A percentile compares a stretch with the other conserved stretches of the same genome.
phyloP scores from a whole-genome alignment of 164 flowering plant species.

The Magnolia kwangsiensis region DNA sequence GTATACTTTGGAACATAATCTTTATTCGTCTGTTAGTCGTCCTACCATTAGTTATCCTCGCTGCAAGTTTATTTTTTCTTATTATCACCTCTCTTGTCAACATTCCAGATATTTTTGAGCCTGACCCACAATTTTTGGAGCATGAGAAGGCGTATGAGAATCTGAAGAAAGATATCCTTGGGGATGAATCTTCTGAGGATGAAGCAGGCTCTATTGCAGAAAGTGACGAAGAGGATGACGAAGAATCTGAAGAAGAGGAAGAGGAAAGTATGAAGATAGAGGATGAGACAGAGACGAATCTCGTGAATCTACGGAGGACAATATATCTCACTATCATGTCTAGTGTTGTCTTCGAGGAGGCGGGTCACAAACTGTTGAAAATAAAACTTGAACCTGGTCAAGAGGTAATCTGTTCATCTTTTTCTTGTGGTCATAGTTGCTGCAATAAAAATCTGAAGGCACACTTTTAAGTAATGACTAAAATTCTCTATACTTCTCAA shows the following conservation, averaged over 20 bases:
- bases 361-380: constrained; percentile 91
- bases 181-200: constrained; percentile 63
- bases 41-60: neutral
- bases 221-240: constrained; percentile 41
- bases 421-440: neutral
- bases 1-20: constrained; percentile 27
- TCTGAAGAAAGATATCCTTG: constrained; percentile 55
- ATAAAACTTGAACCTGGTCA: constrained; percentile 98
- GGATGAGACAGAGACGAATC: constrained; percentile 97
- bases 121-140: constrained; percentile 58
- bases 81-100: constrained; percentile 3
- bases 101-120: constrained; percentile 73
- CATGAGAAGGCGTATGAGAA: constrained; percentile 70
- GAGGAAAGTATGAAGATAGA: constrained; percentile 65
- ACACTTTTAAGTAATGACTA: neutral
- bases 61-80: constrained; percentile 1
- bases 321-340: constrained; percentile 97
- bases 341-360: constrained; percentile 98
- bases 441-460: neutral
- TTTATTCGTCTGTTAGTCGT: neutral
- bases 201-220: constrained; percentile 58
- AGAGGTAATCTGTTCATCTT: constrained; percentile 53
- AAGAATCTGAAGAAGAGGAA: constrained; percentile 54
- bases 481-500: neutral
- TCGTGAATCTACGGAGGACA: constrained; percentile 83